Evolutionary conservation across 495 filamentous ascomycete genomes (phyloP).

Genomic region (Aeminium ludgeri): DNA sequence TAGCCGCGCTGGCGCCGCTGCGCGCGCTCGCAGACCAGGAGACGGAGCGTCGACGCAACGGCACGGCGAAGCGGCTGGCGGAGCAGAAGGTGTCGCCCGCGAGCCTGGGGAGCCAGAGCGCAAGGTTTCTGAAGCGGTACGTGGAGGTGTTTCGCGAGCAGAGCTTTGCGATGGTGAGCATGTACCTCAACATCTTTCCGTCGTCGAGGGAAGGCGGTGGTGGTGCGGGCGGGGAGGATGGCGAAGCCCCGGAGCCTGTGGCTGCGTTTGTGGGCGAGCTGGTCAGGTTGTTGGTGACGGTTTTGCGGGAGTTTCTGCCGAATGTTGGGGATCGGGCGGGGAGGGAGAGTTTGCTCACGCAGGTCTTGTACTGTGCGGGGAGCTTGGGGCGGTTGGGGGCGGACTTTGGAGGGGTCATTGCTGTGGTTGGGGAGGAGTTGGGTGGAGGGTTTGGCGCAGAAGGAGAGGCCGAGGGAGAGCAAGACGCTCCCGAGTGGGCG

Average conservation of each 20-base stretch:
- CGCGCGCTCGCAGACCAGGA: slow-evolving; percentile 84
- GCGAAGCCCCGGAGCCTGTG: slow-evolving; percentile 52
- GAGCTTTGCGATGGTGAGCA: slow-evolving; percentile 82
- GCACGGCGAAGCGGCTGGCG: not conserved
- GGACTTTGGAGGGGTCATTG: slow-evolving; percentile 81
- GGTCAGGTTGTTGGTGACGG: slow-evolving; percentile 64
- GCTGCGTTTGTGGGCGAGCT: slow-evolving; percentile 75
- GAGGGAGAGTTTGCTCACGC: slow-evolving; percentile 74
- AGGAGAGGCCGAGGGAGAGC: slow-evolving; percentile 26
- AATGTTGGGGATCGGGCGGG: slow-evolving; percentile 66
- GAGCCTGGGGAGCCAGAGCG: slow-evolving; percentile 78
- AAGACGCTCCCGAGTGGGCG: slow-evolving; percentile 56
- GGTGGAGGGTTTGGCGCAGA: slow-evolving; percentile 28
- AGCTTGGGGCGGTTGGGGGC: slow-evolving; percentile 82
- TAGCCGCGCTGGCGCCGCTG: slow-evolving; percentile 73
- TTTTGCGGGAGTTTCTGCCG: slow-evolving; percentile 62
- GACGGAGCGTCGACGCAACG: slow-evolving; percentile 27
- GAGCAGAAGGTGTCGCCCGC: slow-evolving; percentile 13
- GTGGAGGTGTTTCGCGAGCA: slow-evolving; percentile 98
- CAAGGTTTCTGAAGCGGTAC: slow-evolving; percentile 85
- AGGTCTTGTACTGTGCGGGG: slow-evolving; percentile 88
- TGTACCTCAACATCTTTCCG: slow-evolving; percentile 82
- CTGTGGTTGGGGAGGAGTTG: slow-evolving; percentile 38
- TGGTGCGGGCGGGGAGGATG: not conserved
- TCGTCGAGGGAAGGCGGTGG: slow-evolving; percentile 18